Percentiles rank a stretch among this genome's conserved stretches.
Evolutionary conservation across 352 stramenopile genomes (phyloP).

Genomic region (Globisporangium paddicum): DNA sequence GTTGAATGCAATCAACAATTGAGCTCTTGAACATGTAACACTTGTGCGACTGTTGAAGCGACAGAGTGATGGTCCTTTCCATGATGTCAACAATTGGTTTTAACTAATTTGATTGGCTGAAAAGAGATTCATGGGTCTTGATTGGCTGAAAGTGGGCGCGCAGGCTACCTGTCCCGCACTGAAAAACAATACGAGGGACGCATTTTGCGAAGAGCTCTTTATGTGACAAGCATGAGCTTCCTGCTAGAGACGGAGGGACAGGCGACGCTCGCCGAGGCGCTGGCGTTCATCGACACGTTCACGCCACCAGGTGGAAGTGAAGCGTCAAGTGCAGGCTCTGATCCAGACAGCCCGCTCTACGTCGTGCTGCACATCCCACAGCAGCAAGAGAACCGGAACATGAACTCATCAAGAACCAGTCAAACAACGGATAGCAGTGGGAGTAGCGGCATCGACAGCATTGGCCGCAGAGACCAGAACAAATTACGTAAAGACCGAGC

Average conservation of each 20-base stretch:
- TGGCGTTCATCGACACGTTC: constrained; percentile 17
- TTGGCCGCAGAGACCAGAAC: not conserved
- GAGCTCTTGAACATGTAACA: no score
- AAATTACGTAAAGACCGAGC: not conserved
- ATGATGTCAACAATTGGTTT: no score
- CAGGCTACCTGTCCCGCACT: no score
- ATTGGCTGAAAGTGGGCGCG: no score
- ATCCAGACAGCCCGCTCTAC: not conserved
- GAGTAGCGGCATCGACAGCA: not conserved
- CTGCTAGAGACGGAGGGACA: constrained; percentile 7
- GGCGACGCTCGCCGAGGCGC: constrained; percentile 11
- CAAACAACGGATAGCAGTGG: not conserved
- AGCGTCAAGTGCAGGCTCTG: not conserved
- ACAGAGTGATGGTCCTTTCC: no score
- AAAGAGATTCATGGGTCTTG: no score
- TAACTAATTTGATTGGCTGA: no score
- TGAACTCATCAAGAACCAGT: not conserved
- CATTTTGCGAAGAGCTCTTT: not conserved
- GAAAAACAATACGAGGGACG: no score
- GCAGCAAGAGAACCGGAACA: not conserved
- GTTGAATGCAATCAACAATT: no score
- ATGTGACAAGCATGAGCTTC: constrained; percentile 12
- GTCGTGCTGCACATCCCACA: not conserved
- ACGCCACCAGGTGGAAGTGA: not conserved
- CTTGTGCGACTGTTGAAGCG: no score